Evolutionary conservation across 495 filamentous ascomycete species (phyloP), one percentile per base, ranked within the genome.

Genomic region (Bathelium albidoporum): DNA sequence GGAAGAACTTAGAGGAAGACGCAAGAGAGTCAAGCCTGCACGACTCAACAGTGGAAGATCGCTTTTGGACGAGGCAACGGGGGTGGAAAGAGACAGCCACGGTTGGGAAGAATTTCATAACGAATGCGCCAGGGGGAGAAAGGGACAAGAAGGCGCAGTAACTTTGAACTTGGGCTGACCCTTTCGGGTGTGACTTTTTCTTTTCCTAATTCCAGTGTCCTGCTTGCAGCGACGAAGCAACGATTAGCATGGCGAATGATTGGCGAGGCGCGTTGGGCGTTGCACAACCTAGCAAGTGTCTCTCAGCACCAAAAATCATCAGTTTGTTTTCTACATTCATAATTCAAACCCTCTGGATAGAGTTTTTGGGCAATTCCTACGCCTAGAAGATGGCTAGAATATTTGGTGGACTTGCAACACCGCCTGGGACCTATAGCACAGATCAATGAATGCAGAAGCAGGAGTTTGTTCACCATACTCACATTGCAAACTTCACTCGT

Each of bases 61-160:
- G 75, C 36, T 91, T 93, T 69, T 93, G 89, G 89, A 76, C 70
- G 62, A 75, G 81, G 36, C 89, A 91, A 75, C 77, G 76, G 52
- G 82, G 83, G 2, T 83, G 84, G 78, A 75, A 69, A 52, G 87
- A 89, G 72, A 82, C 82, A 34, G 79, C 82, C 1, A 68, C 78
- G 64, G 77, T 87, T 14, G 89, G 85, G 2, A 74, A 70, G 45
- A 71, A 74, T 2, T 80, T 85, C 32, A 86, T 88, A 63, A 79
- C 80, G 68, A 74, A 75, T 43, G 78, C 79, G 61, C 75, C 77
- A 58, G 67, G 66, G 28, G 69, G 69, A 16, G 65, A 61, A 22
- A 74, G 79, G 58, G 67, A 66, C 49, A 88, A 88, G 77, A 89
- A 88, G 75, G 69, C 79, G 68, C 79, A 85, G 71, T 87, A 69